Evolutionary conservation across 2,329 filamentous ascomycete genomes (phyloP), one percentile per base, ranked within the genome.

Genomic region (Acephala macrosclerotiorum): DNA sequence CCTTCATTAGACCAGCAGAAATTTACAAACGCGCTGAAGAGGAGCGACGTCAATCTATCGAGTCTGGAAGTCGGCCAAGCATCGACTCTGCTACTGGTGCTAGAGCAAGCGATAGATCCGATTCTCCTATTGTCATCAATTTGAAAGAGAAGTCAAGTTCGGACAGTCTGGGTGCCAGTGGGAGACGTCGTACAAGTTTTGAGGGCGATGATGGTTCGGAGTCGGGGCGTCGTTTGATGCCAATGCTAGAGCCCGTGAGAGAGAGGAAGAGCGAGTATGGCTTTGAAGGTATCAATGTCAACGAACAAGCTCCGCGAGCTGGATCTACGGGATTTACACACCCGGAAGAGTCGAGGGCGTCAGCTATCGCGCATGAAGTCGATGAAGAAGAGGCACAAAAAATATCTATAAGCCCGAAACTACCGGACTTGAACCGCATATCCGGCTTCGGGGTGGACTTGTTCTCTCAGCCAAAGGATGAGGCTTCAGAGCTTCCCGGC

Each of bases 1-100:
- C 89, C 0, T 89, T 95, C 70, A 83, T 93, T 63, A 84, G 91
- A 42, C 91, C 93, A 1, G 86, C 90, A 14, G 92, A 96, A 70
- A 90, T 94, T 49, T 94, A 95, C 76, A 90, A 86, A 73, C 87
- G 90, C 6, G 83, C 90, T 76, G 87, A 87, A 60, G 89, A 92
- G 70, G 90, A 92, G 69, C 84, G 83, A 70, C 79, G 84, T 42
- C 82, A 82, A 63, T 87, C 86, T 1, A 77, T 86, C 64, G 89
- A 90, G 1, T 85, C 85, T 11, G 79, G 82, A 22, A 81, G 86
- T 33, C 29, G 29, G 60, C 85, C 86, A 5, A 88, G 84, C 68
- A 74, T 87, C 65, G 87, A 89, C 69, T 83, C 84, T 25, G 72
- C 74, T 26, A 70, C 64, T 59, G 49, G 49, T 33, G 49, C 12